phyloP scores from a whole-genome alignment of 176 grass and related monocot genomes.

The Secale cereale region DNA sequence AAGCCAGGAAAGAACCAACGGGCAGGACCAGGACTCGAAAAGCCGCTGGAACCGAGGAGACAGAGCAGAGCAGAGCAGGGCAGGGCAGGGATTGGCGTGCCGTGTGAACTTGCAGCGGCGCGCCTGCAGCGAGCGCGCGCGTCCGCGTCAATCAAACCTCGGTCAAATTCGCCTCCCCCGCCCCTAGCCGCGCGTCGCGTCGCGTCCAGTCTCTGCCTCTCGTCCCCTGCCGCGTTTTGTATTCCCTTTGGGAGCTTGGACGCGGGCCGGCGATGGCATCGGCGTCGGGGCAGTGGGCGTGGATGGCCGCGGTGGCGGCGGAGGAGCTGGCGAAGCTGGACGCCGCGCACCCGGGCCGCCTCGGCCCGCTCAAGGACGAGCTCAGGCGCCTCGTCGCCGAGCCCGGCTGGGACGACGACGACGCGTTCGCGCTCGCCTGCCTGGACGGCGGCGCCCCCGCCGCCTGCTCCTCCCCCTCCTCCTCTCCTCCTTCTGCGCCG shows the following conservation, averaged over 20 bases:
- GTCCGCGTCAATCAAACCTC: neutral
- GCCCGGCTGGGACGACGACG: constrained; percentile 25
- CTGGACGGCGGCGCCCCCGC: neutral
- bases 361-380: constrained; percentile 74
- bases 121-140: neutral
- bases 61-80: neutral
- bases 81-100: neutral
- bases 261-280: neutral
- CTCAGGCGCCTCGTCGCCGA: constrained; percentile 63
- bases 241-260: neutral
- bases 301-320: constrained; percentile 61
- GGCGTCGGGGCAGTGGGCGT: constrained; percentile 37
- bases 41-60: constrained; percentile 35
- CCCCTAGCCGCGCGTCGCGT: neutral
- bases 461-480: neutral
- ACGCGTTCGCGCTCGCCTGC: neutral
- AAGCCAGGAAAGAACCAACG: neutral
- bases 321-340: constrained; percentile 85
- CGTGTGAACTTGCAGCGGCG: neutral
- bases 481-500: neutral
- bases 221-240: neutral
- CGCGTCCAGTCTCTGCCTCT: neutral
- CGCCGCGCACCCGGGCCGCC: constrained; percentile 56
- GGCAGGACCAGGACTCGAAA: constrained; percentile 35
- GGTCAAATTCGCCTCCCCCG: neutral